A percentile compares a stretch with the other conserved stretches of the same genome.
These are phyloP conservation scores for Tephrocybe sp. DNA, from an alignment of 768 basidiomycete species.

Conservation along the genomic window DNA sequence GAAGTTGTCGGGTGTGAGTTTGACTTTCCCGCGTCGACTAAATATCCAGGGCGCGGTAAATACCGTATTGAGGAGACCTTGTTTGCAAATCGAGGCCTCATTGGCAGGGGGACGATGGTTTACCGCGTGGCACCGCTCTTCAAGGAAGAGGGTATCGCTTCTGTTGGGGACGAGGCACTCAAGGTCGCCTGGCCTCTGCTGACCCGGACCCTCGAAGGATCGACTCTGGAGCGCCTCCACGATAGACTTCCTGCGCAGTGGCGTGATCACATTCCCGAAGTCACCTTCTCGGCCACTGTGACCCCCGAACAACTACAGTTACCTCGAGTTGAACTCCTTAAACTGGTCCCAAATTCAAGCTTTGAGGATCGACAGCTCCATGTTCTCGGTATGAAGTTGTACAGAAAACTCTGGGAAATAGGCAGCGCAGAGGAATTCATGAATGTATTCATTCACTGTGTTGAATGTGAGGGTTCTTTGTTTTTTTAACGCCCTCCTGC, in stretches of 20 bases:
- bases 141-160: too few relatives aligned
- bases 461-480: slow-evolving; percentile 26
- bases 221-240: slow-evolving; percentile 7
- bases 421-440: slow-evolving; percentile 24
- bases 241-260: slow-evolving; percentile 11
- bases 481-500: not conserved
- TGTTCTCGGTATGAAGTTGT: slow-evolving; percentile 15
- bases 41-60: not conserved
- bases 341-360: not conserved
- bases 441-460: slow-evolving; percentile 25
- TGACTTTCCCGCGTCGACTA: not conserved
- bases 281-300: slow-evolving; percentile 2
- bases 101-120: slow-evolving; percentile 21
- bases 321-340: slow-evolving; percentile 11
- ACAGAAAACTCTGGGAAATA: slow-evolving; percentile 22
- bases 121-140: slow-evolving; percentile 10
- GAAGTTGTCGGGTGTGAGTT: not conserved
- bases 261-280: slow-evolving; percentile 17
- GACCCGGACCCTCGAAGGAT: slow-evolving; percentile 12
- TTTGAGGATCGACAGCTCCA: slow-evolving; percentile 7
- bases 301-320: slow-evolving; percentile 3
- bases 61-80: slow-evolving; percentile 4
- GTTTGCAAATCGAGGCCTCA: slow-evolving; percentile 15
- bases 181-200: slow-evolving; percentile 18
- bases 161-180: slow-evolving; percentile 1